Evolutionary conservation across 2,329 filamentous ascomycete species (phyloP).

Genomic region (Diaporthe caulivora): DNA sequence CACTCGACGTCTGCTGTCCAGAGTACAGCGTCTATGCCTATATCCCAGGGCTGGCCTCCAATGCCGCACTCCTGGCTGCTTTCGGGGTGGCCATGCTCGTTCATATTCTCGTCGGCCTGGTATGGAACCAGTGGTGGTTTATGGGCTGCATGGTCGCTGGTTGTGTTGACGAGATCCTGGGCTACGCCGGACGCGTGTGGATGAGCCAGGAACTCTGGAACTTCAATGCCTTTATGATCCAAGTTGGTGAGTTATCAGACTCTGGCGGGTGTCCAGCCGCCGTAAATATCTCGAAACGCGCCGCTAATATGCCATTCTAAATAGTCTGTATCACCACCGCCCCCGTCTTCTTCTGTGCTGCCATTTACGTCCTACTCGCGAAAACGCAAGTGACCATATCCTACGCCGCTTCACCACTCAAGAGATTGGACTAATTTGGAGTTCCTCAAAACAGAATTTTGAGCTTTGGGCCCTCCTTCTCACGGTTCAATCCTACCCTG

Average conservation of each 20-base stretch:
- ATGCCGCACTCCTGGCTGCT: conserved; percentile 56
- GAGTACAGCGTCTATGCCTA: conserved; percentile 61
- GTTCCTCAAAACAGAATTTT: conserved; percentile 50
- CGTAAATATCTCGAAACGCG: not conserved
- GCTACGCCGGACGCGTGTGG: conserved; percentile 72
- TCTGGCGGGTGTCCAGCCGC: not conserved
- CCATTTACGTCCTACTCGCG: conserved; percentile 75
- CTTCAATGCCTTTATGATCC: conserved; percentile 72
- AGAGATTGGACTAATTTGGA: not conserved
- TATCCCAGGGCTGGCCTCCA: conserved; percentile 58
- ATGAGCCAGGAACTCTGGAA: conserved; percentile 69
- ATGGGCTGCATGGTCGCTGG: conserved; percentile 67
- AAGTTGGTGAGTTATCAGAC: conserved; percentile 62
- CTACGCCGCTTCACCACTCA: not conserved
- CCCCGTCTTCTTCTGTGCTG: conserved; percentile 70
- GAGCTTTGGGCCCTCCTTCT: conserved; percentile 52
- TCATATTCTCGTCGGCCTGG: conserved; percentile 62
- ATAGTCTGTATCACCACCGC: conserved; percentile 69
- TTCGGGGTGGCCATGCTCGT: conserved; percentile 62
- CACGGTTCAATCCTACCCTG: conserved; percentile 55
- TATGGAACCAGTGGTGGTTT: conserved; percentile 63
- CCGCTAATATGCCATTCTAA: not conserved
- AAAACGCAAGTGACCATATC: conserved; percentile 46
- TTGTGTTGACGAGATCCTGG: conserved; percentile 69
- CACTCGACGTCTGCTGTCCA: conserved; percentile 59